phyloP scores from a whole-genome alignment of 768 basidiomycete species.

The Russula dissimulans region DNA sequence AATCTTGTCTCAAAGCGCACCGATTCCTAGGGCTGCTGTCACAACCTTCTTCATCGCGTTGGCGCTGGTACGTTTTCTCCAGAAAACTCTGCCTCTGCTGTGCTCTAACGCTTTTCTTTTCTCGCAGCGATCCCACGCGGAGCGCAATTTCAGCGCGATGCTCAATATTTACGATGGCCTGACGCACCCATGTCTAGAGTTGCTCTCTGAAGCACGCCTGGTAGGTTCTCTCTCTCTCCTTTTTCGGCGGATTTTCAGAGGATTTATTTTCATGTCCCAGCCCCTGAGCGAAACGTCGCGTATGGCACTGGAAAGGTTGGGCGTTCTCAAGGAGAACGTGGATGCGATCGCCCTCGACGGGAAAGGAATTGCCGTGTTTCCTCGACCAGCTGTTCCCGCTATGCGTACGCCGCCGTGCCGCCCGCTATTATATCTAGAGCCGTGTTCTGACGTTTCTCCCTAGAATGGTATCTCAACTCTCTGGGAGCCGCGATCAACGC shows the following conservation, averaged over 20 bases:
- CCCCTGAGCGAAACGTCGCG: background rate
- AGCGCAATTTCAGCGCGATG: conserved; percentile 26
- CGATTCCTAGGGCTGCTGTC: conserved; percentile 3
- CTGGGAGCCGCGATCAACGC: background rate
- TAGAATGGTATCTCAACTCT: conserved; percentile 7
- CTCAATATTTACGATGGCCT: conserved; percentile 26
- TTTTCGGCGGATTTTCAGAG: background rate
- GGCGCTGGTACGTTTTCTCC: background rate
- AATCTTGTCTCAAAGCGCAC: conserved; percentile 7
- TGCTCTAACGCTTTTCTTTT: background rate
- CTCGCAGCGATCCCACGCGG: conserved; percentile 11
- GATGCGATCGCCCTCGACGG: background rate
- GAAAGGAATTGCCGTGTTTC: background rate
- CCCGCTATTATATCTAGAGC: background rate
- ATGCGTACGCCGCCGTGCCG: background rate
- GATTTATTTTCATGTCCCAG: background rate
- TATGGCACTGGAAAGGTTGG: background rate
- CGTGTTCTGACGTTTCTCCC: background rate
- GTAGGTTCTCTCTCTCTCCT: background rate
- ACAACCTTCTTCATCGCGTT: conserved; percentile 13
- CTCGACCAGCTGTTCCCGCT: conserved; percentile 5
- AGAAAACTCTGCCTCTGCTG: too few species aligned
- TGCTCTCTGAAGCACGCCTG: background rate
- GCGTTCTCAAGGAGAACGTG: background rate
- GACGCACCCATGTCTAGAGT: conserved; percentile 6